Evolutionary conservation across 176 grass and related monocot species (phyloP).

Genomic region (Rhipidocladum racemiflorum): DNA sequence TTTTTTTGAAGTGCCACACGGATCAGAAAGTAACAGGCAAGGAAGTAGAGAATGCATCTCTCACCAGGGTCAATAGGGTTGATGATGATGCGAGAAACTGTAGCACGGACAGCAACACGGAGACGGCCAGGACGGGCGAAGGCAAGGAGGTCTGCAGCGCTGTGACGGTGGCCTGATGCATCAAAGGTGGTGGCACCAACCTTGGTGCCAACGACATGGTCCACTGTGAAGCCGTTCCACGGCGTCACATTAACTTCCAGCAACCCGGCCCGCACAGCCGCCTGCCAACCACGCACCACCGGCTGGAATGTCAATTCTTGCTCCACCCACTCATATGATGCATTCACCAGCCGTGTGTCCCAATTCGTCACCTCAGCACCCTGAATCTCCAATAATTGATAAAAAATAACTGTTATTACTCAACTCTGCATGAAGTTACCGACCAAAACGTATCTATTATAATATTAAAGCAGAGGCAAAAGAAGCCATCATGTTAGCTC

Average conservation of each 20-base stretch:
- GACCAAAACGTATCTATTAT: neutral
- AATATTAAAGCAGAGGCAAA: too few relatives aligned
- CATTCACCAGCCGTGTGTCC: conserved; percentile 63
- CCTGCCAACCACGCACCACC: conserved; percentile 59
- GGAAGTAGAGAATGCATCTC: neutral
- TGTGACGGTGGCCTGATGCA: conserved; percentile 55
- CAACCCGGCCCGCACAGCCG: conserved; percentile 54
- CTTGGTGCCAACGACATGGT: conserved; percentile 73
- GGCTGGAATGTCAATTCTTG: conserved; percentile 57
- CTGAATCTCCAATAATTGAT: neutral
- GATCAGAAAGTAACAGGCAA: neutral
- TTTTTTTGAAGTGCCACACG: neutral
- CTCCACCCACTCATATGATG: conserved; percentile 81
- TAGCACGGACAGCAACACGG: conserved; percentile 57
- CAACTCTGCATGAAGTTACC: neutral
- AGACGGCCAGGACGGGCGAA: conserved; percentile 56
- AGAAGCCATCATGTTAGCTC: too few relatives aligned
- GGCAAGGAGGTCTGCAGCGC: conserved; percentile 65
- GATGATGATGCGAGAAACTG: conserved; percentile 54
- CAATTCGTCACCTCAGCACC: conserved; percentile 26
- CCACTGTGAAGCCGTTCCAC: conserved; percentile 70
- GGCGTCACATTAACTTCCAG: conserved; percentile 75
- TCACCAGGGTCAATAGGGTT: conserved; percentile 48
- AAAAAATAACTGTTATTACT: neutral
- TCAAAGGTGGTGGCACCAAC: conserved; percentile 79